Percentiles rank a stretch among this genome's conserved stretches.
Evolutionary conservation across 1,284 basidiomycete species (phyloP).

Genomic region (Exsudoporus floridanus): DNA sequence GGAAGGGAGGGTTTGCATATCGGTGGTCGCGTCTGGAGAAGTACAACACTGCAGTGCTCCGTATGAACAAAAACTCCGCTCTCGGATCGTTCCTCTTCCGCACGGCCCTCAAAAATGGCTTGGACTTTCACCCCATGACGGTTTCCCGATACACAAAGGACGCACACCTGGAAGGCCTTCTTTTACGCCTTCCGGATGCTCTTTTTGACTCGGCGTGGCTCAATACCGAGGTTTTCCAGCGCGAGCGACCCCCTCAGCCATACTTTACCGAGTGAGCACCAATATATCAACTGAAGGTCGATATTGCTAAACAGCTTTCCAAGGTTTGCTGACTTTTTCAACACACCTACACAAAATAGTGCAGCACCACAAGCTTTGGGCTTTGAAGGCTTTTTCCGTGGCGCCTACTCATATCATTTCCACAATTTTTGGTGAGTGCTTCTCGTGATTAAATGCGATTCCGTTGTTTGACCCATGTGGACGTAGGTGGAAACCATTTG

Average conservation of each 20-base stretch:
- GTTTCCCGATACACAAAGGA: conserved; percentile 79
- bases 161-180: conserved; percentile 67
- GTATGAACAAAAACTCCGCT: conserved; percentile 79
- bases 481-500: conserved; percentile 90
- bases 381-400: conserved; percentile 84
- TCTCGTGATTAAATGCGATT: not conserved
- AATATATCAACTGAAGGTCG: not conserved
- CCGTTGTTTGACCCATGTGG: not conserved
- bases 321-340: conserved; percentile 77
- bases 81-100: conserved; percentile 81
- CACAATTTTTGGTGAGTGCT: conserved; percentile 74
- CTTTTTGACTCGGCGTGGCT: conserved; percentile 88
- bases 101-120: conserved; percentile 78
- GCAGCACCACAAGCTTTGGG: conserved; percentile 76
- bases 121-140: conserved; percentile 89
- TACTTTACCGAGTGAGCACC: conserved; percentile 71
- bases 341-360: conserved; percentile 65
- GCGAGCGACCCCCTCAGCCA: conserved; percentile 81
- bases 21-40: conserved; percentile 79
- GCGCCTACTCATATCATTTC: conserved; percentile 85
- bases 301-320: not conserved
- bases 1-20: conserved; percentile 85
- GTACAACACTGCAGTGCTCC: conserved; percentile 86
- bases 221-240: conserved; percentile 79
- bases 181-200: conserved; percentile 80